Evolutionary conservation across 805 yeast genomes (phyloP).

Genomic region (Cyberlindnera americana): DNA sequence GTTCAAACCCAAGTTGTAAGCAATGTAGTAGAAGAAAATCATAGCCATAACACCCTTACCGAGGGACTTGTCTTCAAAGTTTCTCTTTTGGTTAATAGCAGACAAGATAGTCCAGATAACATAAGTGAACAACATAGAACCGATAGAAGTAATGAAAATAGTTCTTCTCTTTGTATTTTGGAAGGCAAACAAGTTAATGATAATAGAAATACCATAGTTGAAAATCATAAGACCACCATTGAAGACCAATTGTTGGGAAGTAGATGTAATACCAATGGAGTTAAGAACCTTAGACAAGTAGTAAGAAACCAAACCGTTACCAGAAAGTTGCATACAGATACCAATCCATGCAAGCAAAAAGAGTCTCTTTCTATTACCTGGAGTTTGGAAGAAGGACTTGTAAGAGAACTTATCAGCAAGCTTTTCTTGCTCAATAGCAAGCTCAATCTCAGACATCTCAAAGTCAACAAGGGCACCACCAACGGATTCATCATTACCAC

Average conservation of each 20-base stretch:
- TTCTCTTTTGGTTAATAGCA: conserved; percentile 41
- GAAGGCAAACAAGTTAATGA: conserved; percentile 30
- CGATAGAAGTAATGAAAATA: conserved; percentile 33
- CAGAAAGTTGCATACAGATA: conserved; percentile 39
- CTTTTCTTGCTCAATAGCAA: conserved; percentile 41
- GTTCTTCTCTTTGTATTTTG: conserved; percentile 35
- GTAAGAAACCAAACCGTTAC: conserved; percentile 51
- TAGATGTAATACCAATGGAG: conserved; percentile 51
- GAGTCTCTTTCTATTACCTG: conserved; percentile 41
- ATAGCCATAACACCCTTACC: conserved; percentile 48
- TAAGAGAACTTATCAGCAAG: conserved; percentile 33
- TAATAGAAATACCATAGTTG: conserved; percentile 36
- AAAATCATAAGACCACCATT: conserved; percentile 49
- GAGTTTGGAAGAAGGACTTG: conserved; percentile 36
- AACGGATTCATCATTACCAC: conserved; percentile 29
- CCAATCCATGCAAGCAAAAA: conserved; percentile 34
- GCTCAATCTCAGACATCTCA: conserved; percentile 39
- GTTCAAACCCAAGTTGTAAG: conserved; percentile 40
- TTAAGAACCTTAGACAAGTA: conserved; percentile 46
- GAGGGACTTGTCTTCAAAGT: conserved; percentile 37
- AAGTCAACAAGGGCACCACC: conserved; percentile 33
- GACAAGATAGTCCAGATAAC: conserved; percentile 45
- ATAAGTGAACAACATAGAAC: conserved; percentile 36
- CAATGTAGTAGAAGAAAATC: conserved; percentile 44
- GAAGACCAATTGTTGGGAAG: conserved; percentile 42